Conservation (phyloP, 306 rosid species). For the Cercis canadensis region DNA sequence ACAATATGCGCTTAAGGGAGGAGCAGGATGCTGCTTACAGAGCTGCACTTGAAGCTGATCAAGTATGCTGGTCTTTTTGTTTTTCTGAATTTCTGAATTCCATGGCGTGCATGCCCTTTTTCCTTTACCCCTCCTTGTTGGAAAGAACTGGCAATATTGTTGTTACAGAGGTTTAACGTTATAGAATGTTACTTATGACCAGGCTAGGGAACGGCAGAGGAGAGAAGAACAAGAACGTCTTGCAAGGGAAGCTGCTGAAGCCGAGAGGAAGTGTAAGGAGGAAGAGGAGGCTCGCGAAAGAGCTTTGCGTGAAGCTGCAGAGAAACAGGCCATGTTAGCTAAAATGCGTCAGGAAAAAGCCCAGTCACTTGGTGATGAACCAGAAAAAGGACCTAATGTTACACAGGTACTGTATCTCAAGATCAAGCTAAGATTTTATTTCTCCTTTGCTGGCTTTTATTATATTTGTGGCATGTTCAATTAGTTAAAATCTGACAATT, state of each 20-base stretch:
- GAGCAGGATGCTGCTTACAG: conserved; percentile 99
- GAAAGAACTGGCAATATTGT: conserved; percentile 23
- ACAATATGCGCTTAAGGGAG: conserved; percentile 79
- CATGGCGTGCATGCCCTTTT: conserved; percentile 14
- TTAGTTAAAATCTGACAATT: too few species aligned
- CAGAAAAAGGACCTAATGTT: conserved; percentile 91
- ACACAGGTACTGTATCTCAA: conserved; percentile 66
- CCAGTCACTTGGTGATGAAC: conserved; percentile 84
- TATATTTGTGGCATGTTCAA: too few species aligned
- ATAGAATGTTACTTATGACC: conserved; percentile 24
- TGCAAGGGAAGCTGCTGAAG: conserved; percentile 96
- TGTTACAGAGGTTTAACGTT: conserved; percentile 38
- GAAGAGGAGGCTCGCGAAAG: conserved; percentile 93
- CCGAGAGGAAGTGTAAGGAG: conserved; percentile 81
- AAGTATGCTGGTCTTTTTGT: conserved; percentile 56
- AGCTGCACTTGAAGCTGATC: conserved; percentile 99
- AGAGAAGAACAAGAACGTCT: conserved; percentile 92
- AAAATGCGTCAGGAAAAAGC: conserved; percentile 84
- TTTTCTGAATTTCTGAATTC: conserved; percentile 11
- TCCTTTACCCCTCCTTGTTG: conserved; percentile 20
- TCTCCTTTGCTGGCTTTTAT: conserved; percentile 12
- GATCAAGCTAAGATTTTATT: conserved; percentile 18
- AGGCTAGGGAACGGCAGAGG: conserved; percentile 96
- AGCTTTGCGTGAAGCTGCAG: conserved; percentile 87
- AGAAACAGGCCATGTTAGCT: conserved; percentile 83